Conservation (phyloP, 202 grass and related monocot species). For the Zizania palustris region DNA sequence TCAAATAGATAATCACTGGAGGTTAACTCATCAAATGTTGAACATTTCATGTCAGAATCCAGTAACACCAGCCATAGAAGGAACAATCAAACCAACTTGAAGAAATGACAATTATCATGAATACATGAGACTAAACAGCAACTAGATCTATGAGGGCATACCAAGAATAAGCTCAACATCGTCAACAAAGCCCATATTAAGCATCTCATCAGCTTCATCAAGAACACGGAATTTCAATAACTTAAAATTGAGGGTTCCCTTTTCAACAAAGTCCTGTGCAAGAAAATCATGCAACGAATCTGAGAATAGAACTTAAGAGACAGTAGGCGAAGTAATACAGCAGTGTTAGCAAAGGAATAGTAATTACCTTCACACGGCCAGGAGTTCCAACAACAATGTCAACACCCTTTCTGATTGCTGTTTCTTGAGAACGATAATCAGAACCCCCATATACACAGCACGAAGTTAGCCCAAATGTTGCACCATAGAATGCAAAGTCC, state of each 20-base stretch:
- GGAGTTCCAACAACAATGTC: conserved; percentile 97
- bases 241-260: conserved; percentile 70
- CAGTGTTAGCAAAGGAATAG: background rate
- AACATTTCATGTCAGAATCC: background rate
- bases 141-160: conserved; percentile 33
- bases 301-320: conserved; percentile 13
- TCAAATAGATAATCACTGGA: background rate
- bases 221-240: conserved; percentile 87
- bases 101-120: background rate
- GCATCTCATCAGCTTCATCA: conserved; percentile 99
- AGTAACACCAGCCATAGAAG: background rate
- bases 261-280: conserved; percentile 72
- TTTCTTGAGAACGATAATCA: conserved; percentile 73
- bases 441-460: conserved; percentile 91
- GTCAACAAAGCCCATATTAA: conserved; percentile 96
- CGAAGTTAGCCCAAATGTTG: conserved; percentile 62
- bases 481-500: conserved; percentile 84
- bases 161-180: conserved; percentile 96
- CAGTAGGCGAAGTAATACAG: background rate
- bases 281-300: background rate
- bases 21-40: background rate
- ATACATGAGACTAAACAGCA: background rate
- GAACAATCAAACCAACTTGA: background rate
- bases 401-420: conserved; percentile 63
- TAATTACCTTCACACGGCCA: conserved; percentile 80